phyloP scores from a whole-genome alignment of 2,329 filamentous ascomycete genomes.

The Aspergillus sp. region DNA sequence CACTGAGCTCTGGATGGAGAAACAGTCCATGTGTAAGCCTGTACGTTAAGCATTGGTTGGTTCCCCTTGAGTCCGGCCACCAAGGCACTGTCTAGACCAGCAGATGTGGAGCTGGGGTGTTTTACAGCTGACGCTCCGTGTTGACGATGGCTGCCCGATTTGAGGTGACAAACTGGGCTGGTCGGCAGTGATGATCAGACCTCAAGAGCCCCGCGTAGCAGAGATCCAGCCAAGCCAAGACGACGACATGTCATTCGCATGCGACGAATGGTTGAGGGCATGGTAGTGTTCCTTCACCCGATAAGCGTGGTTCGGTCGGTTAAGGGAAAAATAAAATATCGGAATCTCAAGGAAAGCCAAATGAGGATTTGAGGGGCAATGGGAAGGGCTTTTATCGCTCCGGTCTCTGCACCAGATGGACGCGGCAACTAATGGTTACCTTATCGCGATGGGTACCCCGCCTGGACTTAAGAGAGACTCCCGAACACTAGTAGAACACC shows the following conservation, averaged over 20 bases:
- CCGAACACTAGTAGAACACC: neutral
- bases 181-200: constrained; percentile 10
- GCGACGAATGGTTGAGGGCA: constrained; percentile 15
- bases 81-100: constrained; percentile 19
- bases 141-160: constrained; percentile 21
- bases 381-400: neutral
- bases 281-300: constrained; percentile 6
- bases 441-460: constrained; percentile 4
- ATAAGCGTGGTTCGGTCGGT: constrained; percentile 27
- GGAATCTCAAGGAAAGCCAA: constrained; percentile 1
- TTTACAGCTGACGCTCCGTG: constrained; percentile 7
- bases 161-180: neutral
- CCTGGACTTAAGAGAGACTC: constrained; percentile 3
- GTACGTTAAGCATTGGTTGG: constrained; percentile 15
- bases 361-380: neutral
- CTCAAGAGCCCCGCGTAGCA: constrained; percentile 12
- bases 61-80: constrained; percentile 6
- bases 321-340: constrained; percentile 15
- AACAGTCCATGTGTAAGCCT: constrained; percentile 18
- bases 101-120: constrained; percentile 9
- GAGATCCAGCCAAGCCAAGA: constrained; percentile 16
- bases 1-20: neutral
- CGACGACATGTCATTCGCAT: constrained; percentile 17
- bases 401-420: neutral
- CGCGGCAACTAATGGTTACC: neutral